Conservation (phyloP, 345 rosid genomes). For the Pistacia atlantica region DNA sequence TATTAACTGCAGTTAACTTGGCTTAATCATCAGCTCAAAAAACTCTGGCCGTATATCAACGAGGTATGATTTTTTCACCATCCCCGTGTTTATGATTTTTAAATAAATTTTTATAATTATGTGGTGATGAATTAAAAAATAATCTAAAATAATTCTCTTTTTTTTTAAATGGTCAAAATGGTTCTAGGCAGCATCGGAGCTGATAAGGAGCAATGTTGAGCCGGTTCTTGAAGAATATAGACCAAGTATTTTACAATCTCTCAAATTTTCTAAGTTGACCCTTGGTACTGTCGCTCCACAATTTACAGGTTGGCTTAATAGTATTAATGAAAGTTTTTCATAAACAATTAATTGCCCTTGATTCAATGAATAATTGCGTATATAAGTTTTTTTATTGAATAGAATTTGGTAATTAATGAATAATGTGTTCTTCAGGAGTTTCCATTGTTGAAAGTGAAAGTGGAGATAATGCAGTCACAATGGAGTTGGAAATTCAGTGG, state of each 20-base stretch:
- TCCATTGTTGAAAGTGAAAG: conserved; percentile 63
- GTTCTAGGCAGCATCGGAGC: conserved; percentile 85
- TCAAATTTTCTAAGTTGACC: conserved; percentile 78
- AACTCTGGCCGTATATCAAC: conserved; percentile 92
- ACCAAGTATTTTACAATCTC: conserved; percentile 69
- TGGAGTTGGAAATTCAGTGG: conserved; percentile 97
- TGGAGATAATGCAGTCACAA: conserved; percentile 48
- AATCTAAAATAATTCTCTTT: background rate
- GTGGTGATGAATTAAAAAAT: background rate
- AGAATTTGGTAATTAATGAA: background rate
- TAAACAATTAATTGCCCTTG: too few relatives aligned
- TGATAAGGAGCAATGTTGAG: conserved; percentile 75
- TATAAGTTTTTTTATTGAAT: background rate
- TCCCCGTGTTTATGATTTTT: background rate
- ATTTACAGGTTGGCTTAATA: conserved; percentile 64
- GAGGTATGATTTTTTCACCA: conserved; percentile 40
- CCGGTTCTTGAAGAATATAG: conserved; percentile 85
- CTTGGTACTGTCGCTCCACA: conserved; percentile 98
- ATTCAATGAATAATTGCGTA: too few relatives aligned
- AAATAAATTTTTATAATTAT: background rate
- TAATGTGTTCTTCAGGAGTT: conserved; percentile 48
- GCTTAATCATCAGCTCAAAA: conserved; percentile 79
- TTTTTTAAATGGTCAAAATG: conserved; percentile 12
- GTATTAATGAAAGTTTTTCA: too few relatives aligned
- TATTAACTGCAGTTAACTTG: conserved; percentile 64